Evolutionary conservation across 768 basidiomycete genomes (phyloP).

Genomic region (Dacryopinax primogenitus): DNA sequence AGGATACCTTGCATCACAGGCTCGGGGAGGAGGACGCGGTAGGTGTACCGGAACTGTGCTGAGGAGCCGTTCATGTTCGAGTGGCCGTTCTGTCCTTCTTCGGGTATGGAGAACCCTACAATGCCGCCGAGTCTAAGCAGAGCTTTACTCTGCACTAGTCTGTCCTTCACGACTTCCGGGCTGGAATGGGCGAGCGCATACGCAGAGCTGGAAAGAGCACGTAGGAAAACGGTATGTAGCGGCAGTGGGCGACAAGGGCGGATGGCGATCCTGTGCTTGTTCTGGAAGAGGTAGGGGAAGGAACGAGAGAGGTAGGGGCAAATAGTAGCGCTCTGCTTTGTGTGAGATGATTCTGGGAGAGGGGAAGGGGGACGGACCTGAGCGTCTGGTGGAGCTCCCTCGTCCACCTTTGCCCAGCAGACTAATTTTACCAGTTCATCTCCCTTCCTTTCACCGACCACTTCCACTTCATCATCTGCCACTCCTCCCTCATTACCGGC

Average conservation of each 20-base stretch:
- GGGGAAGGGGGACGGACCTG: neutral
- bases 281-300: neutral
- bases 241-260: neutral
- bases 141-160: neutral
- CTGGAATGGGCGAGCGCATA: neutral
- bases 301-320: neutral
- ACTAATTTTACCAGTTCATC: neutral
- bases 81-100: neutral
- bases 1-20: slow-evolving; percentile 64
- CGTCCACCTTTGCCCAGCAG: neutral
- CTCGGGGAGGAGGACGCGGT: slow-evolving; percentile 44
- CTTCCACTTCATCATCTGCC: too few relatives aligned
- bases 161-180: neutral
- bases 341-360: neutral
- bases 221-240: neutral
- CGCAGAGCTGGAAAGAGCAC: neutral
- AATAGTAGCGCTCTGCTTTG: neutral
- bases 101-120: neutral
- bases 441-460: neutral
- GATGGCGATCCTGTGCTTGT: neutral
- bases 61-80: neutral
- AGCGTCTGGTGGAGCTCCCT: neutral
- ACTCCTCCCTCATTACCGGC: too few relatives aligned
- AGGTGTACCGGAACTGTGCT: slow-evolving; percentile 13
- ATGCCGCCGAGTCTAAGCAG: neutral